A percentile compares a stretch with the other conserved stretches of the same genome.
Evolutionary conservation across 805 yeast species (phyloP).

Genomic region (Kodamaea laetipori): DNA sequence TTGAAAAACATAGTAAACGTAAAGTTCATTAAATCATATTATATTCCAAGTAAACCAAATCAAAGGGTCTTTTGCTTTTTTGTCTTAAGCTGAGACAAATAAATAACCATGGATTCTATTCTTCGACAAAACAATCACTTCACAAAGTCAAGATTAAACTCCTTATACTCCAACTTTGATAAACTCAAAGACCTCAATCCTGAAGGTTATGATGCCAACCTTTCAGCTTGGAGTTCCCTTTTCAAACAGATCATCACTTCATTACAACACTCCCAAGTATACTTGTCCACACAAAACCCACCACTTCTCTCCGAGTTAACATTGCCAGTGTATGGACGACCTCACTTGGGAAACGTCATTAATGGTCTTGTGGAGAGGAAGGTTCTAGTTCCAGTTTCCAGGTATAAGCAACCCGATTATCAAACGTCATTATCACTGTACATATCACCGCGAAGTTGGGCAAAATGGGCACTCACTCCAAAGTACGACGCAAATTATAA

Average conservation of each 20-base stretch:
- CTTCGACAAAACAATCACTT: conserved; percentile 18
- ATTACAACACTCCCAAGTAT: conserved; percentile 12
- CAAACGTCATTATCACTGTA: conserved; percentile 3
- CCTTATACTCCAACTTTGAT: conserved; percentile 40
- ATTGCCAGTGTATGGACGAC: conserved; percentile 35
- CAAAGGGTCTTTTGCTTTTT: too few relatives aligned
- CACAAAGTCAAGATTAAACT: conserved; percentile 31
- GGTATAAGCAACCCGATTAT: conserved; percentile 3
- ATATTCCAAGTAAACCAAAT: too few relatives aligned
- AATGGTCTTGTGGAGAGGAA: conserved; percentile 25
- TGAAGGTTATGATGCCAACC: conserved; percentile 46
- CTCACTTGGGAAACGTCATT: conserved; percentile 29
- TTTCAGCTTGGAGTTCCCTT: conserved; percentile 38
- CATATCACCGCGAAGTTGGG: conserved; percentile 18
- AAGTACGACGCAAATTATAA: conserved; percentile 11
- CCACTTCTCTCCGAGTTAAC: conserved; percentile 22
- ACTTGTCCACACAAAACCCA: conserved; percentile 20
- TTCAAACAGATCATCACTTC: conserved; percentile 22
- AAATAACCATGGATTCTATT: background rate
- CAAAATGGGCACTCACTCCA: conserved; percentile 18
- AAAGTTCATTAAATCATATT: too few relatives aligned
- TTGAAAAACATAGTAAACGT: too few relatives aligned
- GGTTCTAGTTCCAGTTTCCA: conserved; percentile 22
- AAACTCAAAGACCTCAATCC: conserved; percentile 35
- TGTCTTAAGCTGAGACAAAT: too few relatives aligned